A percentile compares a stretch with the other conserved stretches of the same genome.
Evolutionary conservation across 2,329 filamentous ascomycete species (phyloP).

Genomic region (Aspergillus tamarii): DNA sequence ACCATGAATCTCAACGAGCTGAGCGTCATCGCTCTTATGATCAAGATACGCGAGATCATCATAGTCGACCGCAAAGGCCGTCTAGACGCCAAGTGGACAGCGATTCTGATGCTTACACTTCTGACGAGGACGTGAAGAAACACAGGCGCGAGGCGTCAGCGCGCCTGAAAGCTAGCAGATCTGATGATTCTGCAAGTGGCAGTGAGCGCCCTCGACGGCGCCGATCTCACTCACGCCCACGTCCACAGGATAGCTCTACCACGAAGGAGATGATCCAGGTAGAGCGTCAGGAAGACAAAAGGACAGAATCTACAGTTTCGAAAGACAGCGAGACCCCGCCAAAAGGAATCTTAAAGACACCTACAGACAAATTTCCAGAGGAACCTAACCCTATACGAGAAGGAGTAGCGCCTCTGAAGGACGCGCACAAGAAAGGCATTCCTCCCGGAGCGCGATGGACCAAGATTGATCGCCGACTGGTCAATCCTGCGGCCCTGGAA

Average conservation of each 20-base stretch:
- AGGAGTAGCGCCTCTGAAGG: constrained; percentile 91
- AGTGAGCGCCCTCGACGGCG: constrained; percentile 26
- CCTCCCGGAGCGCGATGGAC: constrained; percentile 86
- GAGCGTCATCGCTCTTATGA: constrained; percentile 25
- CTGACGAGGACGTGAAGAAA: constrained; percentile 38
- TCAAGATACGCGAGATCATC: constrained; percentile 20
- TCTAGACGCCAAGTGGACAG: constrained; percentile 28
- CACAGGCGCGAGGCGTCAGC: constrained; percentile 34
- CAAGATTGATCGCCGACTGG: constrained; percentile 83
- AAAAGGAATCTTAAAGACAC: constrained; percentile 84
- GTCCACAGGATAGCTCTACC: constrained; percentile 19
- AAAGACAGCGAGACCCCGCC: constrained; percentile 67
- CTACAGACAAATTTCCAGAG: constrained; percentile 82
- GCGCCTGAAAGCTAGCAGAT: constrained; percentile 28
- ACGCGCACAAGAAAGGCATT: constrained; percentile 73
- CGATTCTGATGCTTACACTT: constrained; percentile 33
- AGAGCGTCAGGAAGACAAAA: constrained; percentile 30
- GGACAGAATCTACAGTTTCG: constrained; percentile 27
- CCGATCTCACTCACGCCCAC: constrained; percentile 30
- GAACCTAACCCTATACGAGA: constrained; percentile 81
- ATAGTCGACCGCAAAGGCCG: constrained; percentile 29
- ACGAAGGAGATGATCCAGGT: constrained; percentile 20
- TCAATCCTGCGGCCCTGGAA: constrained; percentile 85
- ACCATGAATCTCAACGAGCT: constrained; percentile 30
- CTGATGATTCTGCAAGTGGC: constrained; percentile 29